phyloP scores from a whole-genome alignment of 805 yeast species.

The Candida insectalens region DNA sequence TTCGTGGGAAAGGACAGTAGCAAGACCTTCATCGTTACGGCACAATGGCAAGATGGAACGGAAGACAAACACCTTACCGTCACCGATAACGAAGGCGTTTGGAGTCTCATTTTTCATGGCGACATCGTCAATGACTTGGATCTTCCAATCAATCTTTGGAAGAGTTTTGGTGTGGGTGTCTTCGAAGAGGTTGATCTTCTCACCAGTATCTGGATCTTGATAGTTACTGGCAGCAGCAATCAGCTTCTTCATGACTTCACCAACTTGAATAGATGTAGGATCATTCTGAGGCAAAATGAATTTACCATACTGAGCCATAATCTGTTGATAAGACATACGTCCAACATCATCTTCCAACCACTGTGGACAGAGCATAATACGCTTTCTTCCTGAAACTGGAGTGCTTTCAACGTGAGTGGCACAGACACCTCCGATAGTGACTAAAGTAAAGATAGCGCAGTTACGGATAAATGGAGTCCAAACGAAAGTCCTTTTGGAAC shows the following conservation, averaged over 20 bases:
- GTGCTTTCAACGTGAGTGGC: constrained; percentile 62
- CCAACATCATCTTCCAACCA: constrained; percentile 59
- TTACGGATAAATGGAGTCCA: constrained; percentile 8
- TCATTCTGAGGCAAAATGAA: constrained; percentile 51
- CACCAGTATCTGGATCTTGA: constrained; percentile 25
- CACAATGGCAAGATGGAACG: constrained; percentile 71
- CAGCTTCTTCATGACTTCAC: constrained; percentile 53
- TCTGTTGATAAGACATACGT: constrained; percentile 49
- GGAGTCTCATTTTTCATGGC: constrained; percentile 58
- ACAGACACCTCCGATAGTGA: constrained; percentile 28
- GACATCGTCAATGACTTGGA: constrained; percentile 68
- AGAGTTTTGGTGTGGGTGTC: constrained; percentile 14
- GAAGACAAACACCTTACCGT: constrained; percentile 91
- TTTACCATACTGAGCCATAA: constrained; percentile 42
- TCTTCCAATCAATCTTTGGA: constrained; percentile 51
- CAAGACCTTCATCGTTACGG: constrained; percentile 78
- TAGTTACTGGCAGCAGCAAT: constrained; percentile 44
- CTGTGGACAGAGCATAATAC: constrained; percentile 66
- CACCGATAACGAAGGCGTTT: constrained; percentile 93
- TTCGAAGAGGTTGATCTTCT: constrained; percentile 15
- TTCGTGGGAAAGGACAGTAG: constrained; percentile 93
- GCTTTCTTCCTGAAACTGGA: constrained; percentile 63
- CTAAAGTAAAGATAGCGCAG: constrained; percentile 24
- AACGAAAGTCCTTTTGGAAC: neutral
- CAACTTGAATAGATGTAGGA: constrained; percentile 49